Evolutionary conservation across 495 filamentous ascomycete genomes (phyloP).

Genomic region (Lindgomyces ingoldianus): DNA sequence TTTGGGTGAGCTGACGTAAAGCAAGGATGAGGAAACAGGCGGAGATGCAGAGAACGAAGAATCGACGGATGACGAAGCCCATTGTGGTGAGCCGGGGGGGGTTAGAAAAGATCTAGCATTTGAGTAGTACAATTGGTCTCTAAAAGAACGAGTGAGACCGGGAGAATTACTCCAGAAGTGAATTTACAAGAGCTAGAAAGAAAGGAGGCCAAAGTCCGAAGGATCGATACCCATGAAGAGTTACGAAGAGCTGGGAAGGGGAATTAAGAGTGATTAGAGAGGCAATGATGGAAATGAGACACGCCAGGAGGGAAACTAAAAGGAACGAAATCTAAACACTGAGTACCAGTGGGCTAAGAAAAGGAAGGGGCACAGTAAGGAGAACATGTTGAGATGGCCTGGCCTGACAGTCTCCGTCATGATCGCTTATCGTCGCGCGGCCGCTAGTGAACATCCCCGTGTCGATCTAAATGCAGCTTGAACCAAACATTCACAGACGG

Average conservation of each 20-base stretch:
- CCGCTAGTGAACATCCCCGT: not conserved
- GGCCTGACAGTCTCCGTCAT: not conserved
- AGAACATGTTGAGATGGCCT: not conserved
- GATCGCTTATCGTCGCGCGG: no score
- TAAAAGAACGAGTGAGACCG: not conserved
- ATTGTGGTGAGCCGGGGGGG: not conserved
- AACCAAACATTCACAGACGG: no score
- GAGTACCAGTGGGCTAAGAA: no score
- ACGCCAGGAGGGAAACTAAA: not conserved
- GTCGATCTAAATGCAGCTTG: not conserved
- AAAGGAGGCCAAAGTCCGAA: not conserved
- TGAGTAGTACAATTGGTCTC: not conserved
- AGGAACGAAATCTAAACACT: no score
- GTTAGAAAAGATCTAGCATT: slow-evolving; percentile 5
- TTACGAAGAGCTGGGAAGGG: no score
- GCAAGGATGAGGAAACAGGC: slow-evolving; percentile 8
- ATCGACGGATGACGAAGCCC: slow-evolving; percentile 19
- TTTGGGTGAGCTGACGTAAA: slow-evolving; percentile 12
- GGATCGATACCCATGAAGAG: not conserved
- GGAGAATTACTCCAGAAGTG: no score
- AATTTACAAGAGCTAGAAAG: not conserved
- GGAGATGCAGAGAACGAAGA: slow-evolving; percentile 21
- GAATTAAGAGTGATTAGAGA: not conserved
- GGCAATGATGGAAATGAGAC: not conserved
- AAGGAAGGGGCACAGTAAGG: not conserved